These are phyloP conservation scores for Phyllosticta paracitricarpa DNA, from an alignment of 2,329 filamentous ascomycete genomes.

Conservation along the genomic window DNA sequence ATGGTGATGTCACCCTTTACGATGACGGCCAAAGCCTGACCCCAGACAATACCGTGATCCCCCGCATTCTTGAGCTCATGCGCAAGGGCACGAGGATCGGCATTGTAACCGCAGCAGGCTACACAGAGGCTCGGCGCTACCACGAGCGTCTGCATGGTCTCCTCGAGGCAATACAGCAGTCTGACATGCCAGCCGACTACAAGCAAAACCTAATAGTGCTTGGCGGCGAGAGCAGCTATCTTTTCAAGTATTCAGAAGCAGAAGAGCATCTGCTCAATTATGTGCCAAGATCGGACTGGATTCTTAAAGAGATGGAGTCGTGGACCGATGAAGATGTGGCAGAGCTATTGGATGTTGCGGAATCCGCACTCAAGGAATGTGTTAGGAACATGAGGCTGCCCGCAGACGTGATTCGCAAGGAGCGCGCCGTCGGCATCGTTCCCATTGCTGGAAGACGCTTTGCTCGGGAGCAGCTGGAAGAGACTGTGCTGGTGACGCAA, in stretches of 20 bases:
- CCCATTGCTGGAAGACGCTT: slow-evolving; percentile 57
- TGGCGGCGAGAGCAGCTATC: slow-evolving; percentile 92
- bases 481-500: slow-evolving; percentile 90
- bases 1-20: slow-evolving; percentile 95
- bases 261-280: slow-evolving; percentile 47
- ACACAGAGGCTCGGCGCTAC: slow-evolving; percentile 79
- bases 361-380: slow-evolving; percentile 73
- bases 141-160: slow-evolving; percentile 80
- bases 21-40: slow-evolving; percentile 68
- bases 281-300: slow-evolving; percentile 57
- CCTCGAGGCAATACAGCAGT: slow-evolving; percentile 64
- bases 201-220: slow-evolving; percentile 80
- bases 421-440: slow-evolving; percentile 52
- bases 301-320: slow-evolving; percentile 64
- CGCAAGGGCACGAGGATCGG: slow-evolving; percentile 72
- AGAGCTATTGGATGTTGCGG: slow-evolving; percentile 77
- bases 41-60: slow-evolving; percentile 66
- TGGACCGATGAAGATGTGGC: slow-evolving; percentile 72
- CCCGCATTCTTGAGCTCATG: slow-evolving; percentile 59
- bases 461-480: slow-evolving; percentile 80
- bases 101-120: slow-evolving; percentile 94
- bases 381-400: slow-evolving; percentile 69
- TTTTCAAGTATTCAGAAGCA: slow-evolving; percentile 70
- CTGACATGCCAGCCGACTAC: slow-evolving; percentile 52
- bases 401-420: slow-evolving; percentile 74